These are phyloP conservation scores for Cercospora beticola DNA, from an alignment of 2,329 filamentous ascomycete genomes.

Conservation along the genomic window DNA sequence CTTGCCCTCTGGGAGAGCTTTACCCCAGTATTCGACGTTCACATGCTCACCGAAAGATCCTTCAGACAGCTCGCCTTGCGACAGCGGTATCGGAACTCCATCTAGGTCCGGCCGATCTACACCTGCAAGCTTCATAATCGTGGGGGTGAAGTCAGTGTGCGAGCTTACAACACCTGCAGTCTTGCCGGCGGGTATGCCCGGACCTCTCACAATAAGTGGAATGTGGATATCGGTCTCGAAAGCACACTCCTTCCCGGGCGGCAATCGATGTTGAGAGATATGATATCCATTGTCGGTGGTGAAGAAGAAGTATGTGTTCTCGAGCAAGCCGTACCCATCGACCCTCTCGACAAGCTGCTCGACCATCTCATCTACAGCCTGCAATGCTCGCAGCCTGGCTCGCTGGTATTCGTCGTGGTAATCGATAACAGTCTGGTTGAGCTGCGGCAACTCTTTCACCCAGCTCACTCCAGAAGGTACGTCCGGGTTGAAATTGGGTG, in stretches of 20 bases:
- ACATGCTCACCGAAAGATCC: conserved; percentile 37
- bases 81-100: conserved; percentile 39
- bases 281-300: conserved; percentile 44
- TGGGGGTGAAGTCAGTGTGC: conserved; percentile 43
- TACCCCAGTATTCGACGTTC: conserved; percentile 44
- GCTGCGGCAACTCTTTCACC: conserved; percentile 45
- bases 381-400: conserved; percentile 50
- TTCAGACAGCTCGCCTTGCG: conserved; percentile 18
- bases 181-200: conserved; percentile 34
- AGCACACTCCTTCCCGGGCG: conserved; percentile 41
- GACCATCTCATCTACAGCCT: conserved; percentile 57
- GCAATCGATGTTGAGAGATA: conserved; percentile 41
- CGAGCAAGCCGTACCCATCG: conserved; percentile 44
- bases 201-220: conserved; percentile 42
- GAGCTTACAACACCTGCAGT: conserved; percentile 38
- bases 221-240: conserved; percentile 44
- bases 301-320: conserved; percentile 50
- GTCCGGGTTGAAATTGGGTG: conserved; percentile 63
- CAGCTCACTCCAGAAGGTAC: conserved; percentile 49
- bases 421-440: conserved; percentile 49
- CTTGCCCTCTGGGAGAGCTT: conserved; percentile 32
- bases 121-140: conserved; percentile 38
- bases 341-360: conserved; percentile 47
- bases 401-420: conserved; percentile 57
- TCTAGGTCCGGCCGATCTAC: conserved; percentile 38